phyloP scores from a whole-genome alignment of 495 filamentous ascomycete species.

The Neurospora intermedia region DNA sequence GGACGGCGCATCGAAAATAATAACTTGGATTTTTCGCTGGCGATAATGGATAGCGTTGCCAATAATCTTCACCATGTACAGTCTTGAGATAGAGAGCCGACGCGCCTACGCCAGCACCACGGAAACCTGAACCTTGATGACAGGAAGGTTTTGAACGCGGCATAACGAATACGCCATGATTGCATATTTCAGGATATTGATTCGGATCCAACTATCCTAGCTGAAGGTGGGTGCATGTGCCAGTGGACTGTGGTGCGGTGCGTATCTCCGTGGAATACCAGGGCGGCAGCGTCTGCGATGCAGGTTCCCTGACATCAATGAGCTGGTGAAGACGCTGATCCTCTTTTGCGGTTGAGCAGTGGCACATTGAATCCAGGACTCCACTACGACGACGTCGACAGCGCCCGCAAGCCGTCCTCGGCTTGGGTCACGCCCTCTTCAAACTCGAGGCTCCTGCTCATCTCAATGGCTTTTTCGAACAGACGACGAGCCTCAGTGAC shows the following conservation, averaged over 20 bases:
- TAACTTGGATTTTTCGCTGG: background rate
- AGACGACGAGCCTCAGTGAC: constrained; percentile 48
- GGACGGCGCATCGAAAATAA: background rate
- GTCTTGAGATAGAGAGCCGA: background rate
- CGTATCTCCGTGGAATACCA: background rate
- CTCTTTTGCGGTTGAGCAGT: background rate
- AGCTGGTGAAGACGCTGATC: background rate
- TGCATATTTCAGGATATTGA: background rate
- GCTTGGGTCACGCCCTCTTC: constrained; percentile 52
- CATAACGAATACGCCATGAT: background rate
- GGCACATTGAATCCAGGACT: background rate
- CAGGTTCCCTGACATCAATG: background rate
- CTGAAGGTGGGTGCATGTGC: background rate
- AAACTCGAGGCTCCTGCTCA: constrained; percentile 55
- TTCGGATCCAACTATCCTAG: background rate
- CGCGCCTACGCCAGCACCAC: background rate
- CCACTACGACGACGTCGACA: constrained; percentile 1
- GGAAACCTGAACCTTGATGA: background rate
- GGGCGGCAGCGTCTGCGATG: background rate
- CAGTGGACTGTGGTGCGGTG: background rate
- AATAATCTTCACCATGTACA: background rate
- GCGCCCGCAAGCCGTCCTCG: constrained; percentile 38
- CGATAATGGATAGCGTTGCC: background rate
- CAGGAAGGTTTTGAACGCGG: background rate
- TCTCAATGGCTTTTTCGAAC: constrained; percentile 52